Base-by-base conservation (phyloP, 2,329 filamentous ascomycete species). In the Sporothrix humicola region DNA sequence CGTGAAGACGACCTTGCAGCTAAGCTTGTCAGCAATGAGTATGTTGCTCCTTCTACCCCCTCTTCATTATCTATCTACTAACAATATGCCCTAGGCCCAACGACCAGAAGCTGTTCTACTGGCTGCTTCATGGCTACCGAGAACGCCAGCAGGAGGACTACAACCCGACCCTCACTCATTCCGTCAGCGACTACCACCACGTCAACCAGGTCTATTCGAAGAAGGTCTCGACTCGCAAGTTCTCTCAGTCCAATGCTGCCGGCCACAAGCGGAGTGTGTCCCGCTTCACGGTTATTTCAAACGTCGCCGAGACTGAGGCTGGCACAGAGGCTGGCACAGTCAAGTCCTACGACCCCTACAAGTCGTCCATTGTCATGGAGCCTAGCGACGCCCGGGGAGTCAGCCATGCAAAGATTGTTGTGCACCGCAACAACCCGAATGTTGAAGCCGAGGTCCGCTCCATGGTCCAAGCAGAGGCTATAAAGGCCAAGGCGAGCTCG, bases 91-190 rank as follows among this genome's bases (percentile, higher is more conserved):
- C 0, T 46, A 95, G 92, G 76, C 85, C 89, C 4, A 98, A 97
- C 76, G 93, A 97, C 72, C 94, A 98, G 80, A 97, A 97, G 79
- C 87, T 95, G 77, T 98, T 98, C 81, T 99, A 98, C 81, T 92
- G 90, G 82, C 88, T 97, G 23, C 87, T 99, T 8, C 83, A 92
- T 76, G 92, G 91, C 80, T 97, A 97, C 80, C 89, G 93, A 61
- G 91, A 97, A 76, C 90, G 93, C 75, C 91, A 96, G 77, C 82
- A 97, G 1, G 95, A 98, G 80, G 93, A 97, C 79, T 98, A 96
- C 79, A 92, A 92, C 74, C 90, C 91, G 44, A 88, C 92, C 26
- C 84, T 98, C 72, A 89, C 89, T n/a, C 92, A 96, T 79, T 97
- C 95, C 0, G 88, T 91, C 73, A 97, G 94, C 81, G 95, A 98